Evolutionary conservation across 2,329 filamentous ascomycete species (phyloP), one percentile per base, ranked within the genome.

Genomic region (Penicillium sp.): DNA sequence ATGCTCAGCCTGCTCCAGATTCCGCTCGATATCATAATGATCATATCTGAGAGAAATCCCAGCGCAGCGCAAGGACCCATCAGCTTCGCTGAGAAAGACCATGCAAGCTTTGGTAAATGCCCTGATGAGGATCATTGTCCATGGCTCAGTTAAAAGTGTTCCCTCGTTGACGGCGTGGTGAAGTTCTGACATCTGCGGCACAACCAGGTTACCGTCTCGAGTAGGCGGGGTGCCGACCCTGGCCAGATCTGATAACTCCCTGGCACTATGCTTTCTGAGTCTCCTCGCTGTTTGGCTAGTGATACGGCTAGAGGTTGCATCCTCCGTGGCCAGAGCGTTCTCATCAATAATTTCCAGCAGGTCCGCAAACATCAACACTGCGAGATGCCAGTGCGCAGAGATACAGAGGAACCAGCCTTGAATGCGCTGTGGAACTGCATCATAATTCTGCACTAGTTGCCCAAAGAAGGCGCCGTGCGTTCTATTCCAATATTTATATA

Each of bases 401-500:
- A 46, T 46, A 26, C 43, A 46, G 2, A 46, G 43, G 13, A 46
- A 46, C 43, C 43, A 46, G 43, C 43, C 30, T 19, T 35, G 30
- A 16, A 46, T 46, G 14, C 32, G 43, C 18, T 36, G 30, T 9
- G 32, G 19, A 35, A 46, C 32, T 3, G 3, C 30, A 27, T 10
- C 9, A 30, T 35, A 46, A n/a, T 36, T 46, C 8, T 46, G 30
- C 14, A 46, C 19, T 1, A 46, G 43, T 14, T 46, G 30, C 1
- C 10, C 7, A 6, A 46, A 46, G 19, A 46, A 46, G 8, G 43
- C 32, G 19, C 43, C 43, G 7, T 46, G 43, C 6, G 43, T 46
- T 46, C 32, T 26, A 14, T 46, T 46, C 43, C 43, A 46, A 23
- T 46, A 16, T 16, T 36, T 18, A 46, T 46, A 46, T 35, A 46